phyloP scores from a whole-genome alignment of 2,329 filamentous ascomycete genomes.

The Davidsoniella neocaledoniae region DNA sequence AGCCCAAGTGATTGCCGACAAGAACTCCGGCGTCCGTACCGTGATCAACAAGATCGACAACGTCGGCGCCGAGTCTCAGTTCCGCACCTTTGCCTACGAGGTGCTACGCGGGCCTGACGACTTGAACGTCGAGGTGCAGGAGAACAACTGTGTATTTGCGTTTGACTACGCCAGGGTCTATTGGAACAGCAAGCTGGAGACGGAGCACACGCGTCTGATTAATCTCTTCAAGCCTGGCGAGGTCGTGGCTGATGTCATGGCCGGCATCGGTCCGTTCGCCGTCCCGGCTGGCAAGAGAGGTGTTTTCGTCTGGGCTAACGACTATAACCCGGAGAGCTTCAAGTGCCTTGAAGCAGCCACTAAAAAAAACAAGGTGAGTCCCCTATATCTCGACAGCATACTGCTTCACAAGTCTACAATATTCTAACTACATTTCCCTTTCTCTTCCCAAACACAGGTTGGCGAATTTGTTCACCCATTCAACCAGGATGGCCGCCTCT shows the following conservation, averaged over 20 bases:
- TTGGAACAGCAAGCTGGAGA: slow-evolving; percentile 88
- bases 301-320: slow-evolving; percentile 92
- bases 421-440: neutral
- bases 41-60: slow-evolving; percentile 94
- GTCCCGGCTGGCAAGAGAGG: slow-evolving; percentile 77
- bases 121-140: slow-evolving; percentile 65
- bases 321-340: slow-evolving; percentile 84
- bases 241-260: slow-evolving; percentile 92
- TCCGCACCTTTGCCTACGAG: slow-evolving; percentile 86
- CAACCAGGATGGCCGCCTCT: slow-evolving; percentile 66
- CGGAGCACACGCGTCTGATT: slow-evolving; percentile 71
- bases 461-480: slow-evolving; percentile 56
- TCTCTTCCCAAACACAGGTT: slow-evolving; percentile 25
- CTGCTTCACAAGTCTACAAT: slow-evolving; percentile 11
- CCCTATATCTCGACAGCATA: neutral
- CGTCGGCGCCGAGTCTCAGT: slow-evolving; percentile 71
- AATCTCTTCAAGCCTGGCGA: slow-evolving; percentile 65
- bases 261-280: slow-evolving; percentile 88
- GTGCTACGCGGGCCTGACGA: slow-evolving; percentile 69
- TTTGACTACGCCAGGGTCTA: slow-evolving; percentile 97
- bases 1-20: slow-evolving; percentile 73
- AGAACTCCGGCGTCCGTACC: slow-evolving; percentile 65
- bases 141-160: slow-evolving; percentile 69
- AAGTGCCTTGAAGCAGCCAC: slow-evolving; percentile 54
- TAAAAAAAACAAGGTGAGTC: slow-evolving; percentile 56